Percentiles rank a stretch among this genome's conserved stretches.
Conservation (phyloP, 2,329 filamentous ascomycete species). For the Verticillium albo-atrum region DNA sequence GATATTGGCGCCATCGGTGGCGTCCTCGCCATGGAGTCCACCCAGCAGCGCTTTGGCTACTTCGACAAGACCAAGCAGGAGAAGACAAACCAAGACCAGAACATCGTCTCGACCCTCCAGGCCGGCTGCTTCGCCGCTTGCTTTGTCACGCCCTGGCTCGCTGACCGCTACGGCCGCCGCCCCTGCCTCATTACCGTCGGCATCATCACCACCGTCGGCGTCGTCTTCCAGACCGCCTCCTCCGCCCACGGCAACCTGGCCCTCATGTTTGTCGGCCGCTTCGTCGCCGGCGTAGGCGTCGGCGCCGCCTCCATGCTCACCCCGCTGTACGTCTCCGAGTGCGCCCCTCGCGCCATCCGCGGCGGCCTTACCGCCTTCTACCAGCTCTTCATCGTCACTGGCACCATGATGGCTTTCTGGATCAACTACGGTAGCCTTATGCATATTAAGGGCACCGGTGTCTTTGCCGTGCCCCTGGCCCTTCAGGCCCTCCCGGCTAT, state of each 20-base stretch:
- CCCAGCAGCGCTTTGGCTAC: slow-evolving; percentile 34
- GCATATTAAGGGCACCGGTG: slow-evolving; percentile 40
- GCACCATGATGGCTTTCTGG: slow-evolving; percentile 42
- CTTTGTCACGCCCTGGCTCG: slow-evolving; percentile 48
- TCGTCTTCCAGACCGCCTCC: slow-evolving; percentile 55
- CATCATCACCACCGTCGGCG: slow-evolving; percentile 53
- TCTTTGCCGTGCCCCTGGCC: slow-evolving; percentile 58
- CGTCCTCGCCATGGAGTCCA: slow-evolving; percentile 56
- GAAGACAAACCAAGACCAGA: slow-evolving; percentile 54
- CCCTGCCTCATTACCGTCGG: slow-evolving; percentile 51
- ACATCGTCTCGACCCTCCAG: slow-evolving; percentile 67
- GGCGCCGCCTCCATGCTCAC: slow-evolving; percentile 43
- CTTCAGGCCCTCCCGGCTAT: slow-evolving; percentile 60
- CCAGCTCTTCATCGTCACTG: slow-evolving; percentile 43
- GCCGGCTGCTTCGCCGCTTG: slow-evolving; percentile 64
- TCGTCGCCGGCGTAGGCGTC: slow-evolving; percentile 43
- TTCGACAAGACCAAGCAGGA: slow-evolving; percentile 13
- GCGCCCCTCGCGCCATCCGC: slow-evolving; percentile 44
- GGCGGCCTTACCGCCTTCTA: slow-evolving; percentile 47
- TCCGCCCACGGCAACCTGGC: slow-evolving; percentile 44
- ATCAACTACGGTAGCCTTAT: slow-evolving; percentile 49
- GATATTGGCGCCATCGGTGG: slow-evolving; percentile 55
- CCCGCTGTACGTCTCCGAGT: slow-evolving; percentile 43
- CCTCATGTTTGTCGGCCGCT: slow-evolving; percentile 63
- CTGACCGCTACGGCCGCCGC: slow-evolving; percentile 53